Conservation (phyloP, 768 basidiomycete genomes). For the Kwoniella sp. region DNA sequence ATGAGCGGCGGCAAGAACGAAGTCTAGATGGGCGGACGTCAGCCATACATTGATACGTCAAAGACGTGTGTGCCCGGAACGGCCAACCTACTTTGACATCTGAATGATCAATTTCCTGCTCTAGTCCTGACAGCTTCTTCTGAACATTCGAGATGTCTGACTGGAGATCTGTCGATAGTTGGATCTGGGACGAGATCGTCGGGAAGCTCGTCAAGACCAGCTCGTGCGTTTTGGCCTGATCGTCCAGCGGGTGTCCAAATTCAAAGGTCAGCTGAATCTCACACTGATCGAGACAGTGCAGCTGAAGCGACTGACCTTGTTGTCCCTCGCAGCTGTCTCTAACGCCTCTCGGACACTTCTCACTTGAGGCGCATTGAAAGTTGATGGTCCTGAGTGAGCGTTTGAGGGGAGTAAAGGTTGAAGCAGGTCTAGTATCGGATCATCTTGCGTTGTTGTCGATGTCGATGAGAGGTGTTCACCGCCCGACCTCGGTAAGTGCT, state of each 20-base stretch:
- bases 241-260: neutral
- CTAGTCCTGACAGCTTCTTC: constrained; percentile 67
- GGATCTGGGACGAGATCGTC: constrained; percentile 65
- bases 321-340: constrained; percentile 69
- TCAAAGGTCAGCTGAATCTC: no score
- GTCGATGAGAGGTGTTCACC: constrained; percentile 22
- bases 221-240: constrained; percentile 32
- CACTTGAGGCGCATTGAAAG: constrained; percentile 30
- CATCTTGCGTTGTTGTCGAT: constrained; percentile 5
- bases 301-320: constrained; percentile 64
- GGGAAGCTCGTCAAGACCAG: constrained; percentile 32
- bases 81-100: constrained; percentile 31
- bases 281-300: no score
- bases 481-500: constrained; percentile 40
- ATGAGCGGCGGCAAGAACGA: constrained; percentile 48
- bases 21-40: constrained; percentile 13
- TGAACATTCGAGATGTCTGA: constrained; percentile 69
- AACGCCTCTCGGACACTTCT: constrained; percentile 61
- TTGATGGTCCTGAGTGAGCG: constrained; percentile 20
- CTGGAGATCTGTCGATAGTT: constrained; percentile 69
- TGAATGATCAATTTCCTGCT: constrained; percentile 56
- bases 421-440: constrained; percentile 35
- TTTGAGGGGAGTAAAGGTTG: constrained; percentile 25
- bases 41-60: neutral
- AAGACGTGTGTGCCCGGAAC: no score